Percentiles rank a stretch among this genome's conserved stretches.
Evolutionary conservation across 2,329 filamentous ascomycete species (phyloP).

Genomic region (Neofusicoccum sp.): DNA sequence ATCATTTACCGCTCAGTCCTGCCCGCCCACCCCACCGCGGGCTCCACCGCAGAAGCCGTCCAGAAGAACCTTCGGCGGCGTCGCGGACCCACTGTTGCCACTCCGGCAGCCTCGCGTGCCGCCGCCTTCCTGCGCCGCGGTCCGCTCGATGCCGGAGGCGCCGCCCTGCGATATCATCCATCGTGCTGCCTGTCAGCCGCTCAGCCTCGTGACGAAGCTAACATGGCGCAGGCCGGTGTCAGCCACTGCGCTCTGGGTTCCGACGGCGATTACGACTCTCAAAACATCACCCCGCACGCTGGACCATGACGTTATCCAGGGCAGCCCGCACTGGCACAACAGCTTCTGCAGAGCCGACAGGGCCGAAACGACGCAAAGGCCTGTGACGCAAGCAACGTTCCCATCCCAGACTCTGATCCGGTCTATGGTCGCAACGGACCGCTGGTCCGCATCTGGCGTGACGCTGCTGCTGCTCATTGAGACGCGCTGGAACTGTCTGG

Average conservation of each 20-base stretch:
- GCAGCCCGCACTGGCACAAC: conserved; percentile 30
- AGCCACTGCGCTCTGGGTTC: conserved; percentile 29
- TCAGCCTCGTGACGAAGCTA: neutral
- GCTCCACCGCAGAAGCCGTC: conserved; percentile 24
- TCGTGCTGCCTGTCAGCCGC: conserved; percentile 26
- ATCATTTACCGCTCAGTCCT: conserved; percentile 32
- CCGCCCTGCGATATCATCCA: conserved; percentile 23
- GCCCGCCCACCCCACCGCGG: conserved; percentile 27
- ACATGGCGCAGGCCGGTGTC: conserved; percentile 27
- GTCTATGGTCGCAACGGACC: conserved; percentile 4
- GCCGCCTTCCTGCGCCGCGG: conserved; percentile 27
- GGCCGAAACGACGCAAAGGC: conserved; percentile 27
- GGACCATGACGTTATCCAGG: conserved; percentile 19
- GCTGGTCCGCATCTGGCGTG: neutral
- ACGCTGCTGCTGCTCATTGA: neutral
- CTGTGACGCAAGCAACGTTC: conserved; percentile 19
- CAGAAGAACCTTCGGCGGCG: conserved; percentile 28
- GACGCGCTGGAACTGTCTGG: neutral
- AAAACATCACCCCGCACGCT: conserved; percentile 7
- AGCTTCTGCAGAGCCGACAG: conserved; percentile 29
- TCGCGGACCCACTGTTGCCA: conserved; percentile 29
- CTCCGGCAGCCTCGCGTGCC: conserved; percentile 31
- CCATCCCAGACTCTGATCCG: conserved; percentile 24
- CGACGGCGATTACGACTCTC: conserved; percentile 28
- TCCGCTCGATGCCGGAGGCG: conserved; percentile 25